Conservation (phyloP, 2,329 filamentous ascomycete species). For the Aspergillus proliferans region DNA sequence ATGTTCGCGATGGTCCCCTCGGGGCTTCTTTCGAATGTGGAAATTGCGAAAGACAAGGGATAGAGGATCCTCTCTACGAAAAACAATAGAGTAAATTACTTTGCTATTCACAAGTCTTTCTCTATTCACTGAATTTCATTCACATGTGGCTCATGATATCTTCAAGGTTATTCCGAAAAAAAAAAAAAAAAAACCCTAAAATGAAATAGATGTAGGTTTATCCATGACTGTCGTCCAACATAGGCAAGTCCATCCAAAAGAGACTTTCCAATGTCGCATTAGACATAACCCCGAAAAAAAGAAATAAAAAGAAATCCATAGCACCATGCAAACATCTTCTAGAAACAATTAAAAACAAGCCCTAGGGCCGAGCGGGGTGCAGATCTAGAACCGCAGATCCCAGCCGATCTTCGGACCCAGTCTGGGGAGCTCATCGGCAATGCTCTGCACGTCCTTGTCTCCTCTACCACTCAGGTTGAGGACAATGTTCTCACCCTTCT, state of each 20-base stretch:
- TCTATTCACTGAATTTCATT: no score
- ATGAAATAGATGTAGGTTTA: no score
- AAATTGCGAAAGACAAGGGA: no score
- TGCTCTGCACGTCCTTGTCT: constrained; percentile 98
- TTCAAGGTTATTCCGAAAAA: no score
- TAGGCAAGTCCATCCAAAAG: neutral
- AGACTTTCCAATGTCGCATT: neutral
- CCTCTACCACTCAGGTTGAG: constrained; percentile 90
- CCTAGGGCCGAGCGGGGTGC: neutral
- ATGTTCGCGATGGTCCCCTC: no score
- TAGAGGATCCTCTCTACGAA: no score
- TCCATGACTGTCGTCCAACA: no score
- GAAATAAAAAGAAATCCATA: neutral
- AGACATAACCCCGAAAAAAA: neutral
- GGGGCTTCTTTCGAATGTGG: no score
- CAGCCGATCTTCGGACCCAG: constrained; percentile 81
- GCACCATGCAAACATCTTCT: neutral
- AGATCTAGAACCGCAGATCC: constrained; percentile 51
- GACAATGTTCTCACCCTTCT: constrained; percentile 80
- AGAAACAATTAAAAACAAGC: neutral
- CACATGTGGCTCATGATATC: no score
- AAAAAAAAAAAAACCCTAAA: no score
- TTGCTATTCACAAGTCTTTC: no score
- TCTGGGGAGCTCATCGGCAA: constrained; percentile 85
- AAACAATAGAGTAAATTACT: no score